Conservation (phyloP, 805 yeast species). For the Kregervanrija fluxuum region DNA sequence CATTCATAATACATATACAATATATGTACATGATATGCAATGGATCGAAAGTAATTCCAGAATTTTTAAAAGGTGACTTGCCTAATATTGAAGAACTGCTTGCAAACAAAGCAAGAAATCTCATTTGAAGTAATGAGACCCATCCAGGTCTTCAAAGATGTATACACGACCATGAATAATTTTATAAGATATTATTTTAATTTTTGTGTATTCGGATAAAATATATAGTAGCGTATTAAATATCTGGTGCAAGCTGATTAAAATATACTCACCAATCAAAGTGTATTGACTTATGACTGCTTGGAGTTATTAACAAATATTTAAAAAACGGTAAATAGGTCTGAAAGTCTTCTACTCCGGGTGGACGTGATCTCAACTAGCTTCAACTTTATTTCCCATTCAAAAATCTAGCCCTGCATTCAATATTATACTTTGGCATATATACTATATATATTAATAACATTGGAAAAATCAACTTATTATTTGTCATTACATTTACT, state of each 20-base stretch:
- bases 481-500: too few species aligned
- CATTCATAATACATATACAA: too few species aligned
- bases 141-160: conserved; percentile 3
- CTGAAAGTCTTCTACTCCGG: not conserved
- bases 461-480: too few species aligned
- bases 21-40: too few species aligned
- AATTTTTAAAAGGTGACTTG: too few species aligned
- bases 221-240: not conserved
- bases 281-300: conserved; percentile 2
- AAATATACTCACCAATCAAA: conserved; percentile 1
- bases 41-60: too few species aligned
- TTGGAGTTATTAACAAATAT: conserved; percentile 4
- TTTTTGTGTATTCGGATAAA: conserved; percentile 4
- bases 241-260: not conserved
- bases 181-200: conserved; percentile 1
- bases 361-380: not conserved
- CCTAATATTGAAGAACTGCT: conserved; percentile 3
- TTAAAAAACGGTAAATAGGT: not conserved
- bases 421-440: too few species aligned
- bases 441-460: too few species aligned
- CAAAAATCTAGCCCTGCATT: too few species aligned
- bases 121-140: conserved; percentile 8
- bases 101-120: conserved; percentile 5
- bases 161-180: conserved; percentile 3
- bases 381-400: too few species aligned